Evolutionary conservation across 345 rosid genomes (phyloP).

Genomic region (Eucalyptus guilfoylei): DNA sequence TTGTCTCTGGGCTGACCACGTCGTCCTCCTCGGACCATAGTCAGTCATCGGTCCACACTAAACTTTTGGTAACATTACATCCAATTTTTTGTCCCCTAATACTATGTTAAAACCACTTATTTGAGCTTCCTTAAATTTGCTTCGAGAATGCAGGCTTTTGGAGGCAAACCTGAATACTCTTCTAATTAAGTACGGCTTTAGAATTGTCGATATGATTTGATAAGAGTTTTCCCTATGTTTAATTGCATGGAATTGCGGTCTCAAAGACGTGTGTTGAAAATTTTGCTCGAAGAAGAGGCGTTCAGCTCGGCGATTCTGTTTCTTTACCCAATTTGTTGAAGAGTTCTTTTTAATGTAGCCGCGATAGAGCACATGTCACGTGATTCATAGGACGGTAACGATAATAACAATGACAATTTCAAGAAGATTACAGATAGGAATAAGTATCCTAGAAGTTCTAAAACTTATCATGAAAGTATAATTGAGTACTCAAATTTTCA

Average conservation of each 20-base stretch:
- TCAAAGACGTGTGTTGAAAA: neutral
- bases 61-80: neutral
- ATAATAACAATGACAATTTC: neutral
- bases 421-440: rapidly evolving
- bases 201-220: neutral
- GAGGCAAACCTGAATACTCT: neutral
- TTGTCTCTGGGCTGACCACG: neutral
- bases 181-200: neutral
- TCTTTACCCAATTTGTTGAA: neutral
- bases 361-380: rapidly evolving
- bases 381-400: neutral
- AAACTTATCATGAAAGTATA: rapidly evolving
- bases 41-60: neutral
- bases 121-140: neutral
- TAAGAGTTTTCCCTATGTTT: neutral
- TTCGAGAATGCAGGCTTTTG: neutral
- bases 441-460: rapidly evolving
- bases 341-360: rapidly evolving
- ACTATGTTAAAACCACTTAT: neutral
- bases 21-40: neutral
- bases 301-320: rapidly evolving
- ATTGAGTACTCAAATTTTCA: rapidly evolving
- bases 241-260: neutral
- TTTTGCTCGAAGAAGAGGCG: neutral
- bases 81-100: neutral